A percentile compares a stretch with the other conserved stretches of the same genome.
phyloP scores from a whole-genome alignment of 2,329 filamentous ascomycete species.

The Stenocarpella maydis region DNA sequence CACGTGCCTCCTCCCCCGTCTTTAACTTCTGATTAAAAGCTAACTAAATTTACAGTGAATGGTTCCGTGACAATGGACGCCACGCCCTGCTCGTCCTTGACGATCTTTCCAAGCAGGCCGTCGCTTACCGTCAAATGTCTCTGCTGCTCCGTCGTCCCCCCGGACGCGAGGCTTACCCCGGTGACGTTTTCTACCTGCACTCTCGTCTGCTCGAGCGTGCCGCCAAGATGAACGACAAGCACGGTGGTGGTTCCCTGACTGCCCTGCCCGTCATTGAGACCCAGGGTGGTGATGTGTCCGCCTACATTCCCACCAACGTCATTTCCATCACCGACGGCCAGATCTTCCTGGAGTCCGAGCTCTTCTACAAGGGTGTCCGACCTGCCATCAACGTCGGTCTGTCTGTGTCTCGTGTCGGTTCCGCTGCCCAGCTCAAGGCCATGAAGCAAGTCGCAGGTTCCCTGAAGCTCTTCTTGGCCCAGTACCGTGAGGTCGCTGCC shows the following conservation, averaged over 20 bases:
- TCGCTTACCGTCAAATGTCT: constrained; percentile 99
- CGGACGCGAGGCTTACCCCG: constrained; percentile 98
- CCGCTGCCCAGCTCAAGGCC: constrained; percentile 98
- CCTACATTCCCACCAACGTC: constrained; percentile 99
- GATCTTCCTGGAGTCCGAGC: constrained; percentile 99
- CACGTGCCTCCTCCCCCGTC: neutral
- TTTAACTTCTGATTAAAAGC: neutral
- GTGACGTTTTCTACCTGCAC: constrained; percentile 99
- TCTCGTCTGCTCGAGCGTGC: constrained; percentile 99
- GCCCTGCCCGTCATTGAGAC: constrained; percentile 98
- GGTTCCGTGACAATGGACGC: constrained; percentile 83
- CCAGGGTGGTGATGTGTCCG: constrained; percentile 99
- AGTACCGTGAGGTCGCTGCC: constrained; percentile 99
- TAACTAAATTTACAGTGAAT: constrained; percentile 58
- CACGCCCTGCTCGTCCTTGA: constrained; percentile 93
- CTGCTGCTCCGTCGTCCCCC: constrained; percentile 96
- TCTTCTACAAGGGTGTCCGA: constrained; percentile 99
- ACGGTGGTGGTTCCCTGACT: constrained; percentile 94
- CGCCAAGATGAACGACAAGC: constrained; percentile 98
- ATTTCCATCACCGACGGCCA: constrained; percentile 99
- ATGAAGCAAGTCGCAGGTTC: constrained; percentile 99
- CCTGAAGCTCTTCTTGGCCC: constrained; percentile 99
- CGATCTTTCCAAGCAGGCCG: constrained; percentile 97
- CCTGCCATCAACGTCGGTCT: constrained; percentile 99
- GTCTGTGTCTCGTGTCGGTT: constrained; percentile 99